These are phyloP conservation scores for Viridothelium virens DNA, from an alignment of 495 filamentous ascomycete species.

Conservation along the genomic window DNA sequence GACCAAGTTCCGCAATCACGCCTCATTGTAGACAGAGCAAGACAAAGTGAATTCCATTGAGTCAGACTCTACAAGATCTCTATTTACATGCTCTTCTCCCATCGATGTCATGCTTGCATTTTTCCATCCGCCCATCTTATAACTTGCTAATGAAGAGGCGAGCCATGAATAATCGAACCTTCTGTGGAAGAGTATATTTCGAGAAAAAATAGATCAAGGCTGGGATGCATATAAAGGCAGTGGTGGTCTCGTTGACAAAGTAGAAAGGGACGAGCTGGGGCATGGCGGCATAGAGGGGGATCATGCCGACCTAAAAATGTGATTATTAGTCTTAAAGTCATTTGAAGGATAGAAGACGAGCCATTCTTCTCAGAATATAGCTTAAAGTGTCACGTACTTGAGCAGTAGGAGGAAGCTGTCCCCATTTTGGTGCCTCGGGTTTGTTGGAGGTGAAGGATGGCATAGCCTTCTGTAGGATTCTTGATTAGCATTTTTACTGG, in stretches of 20 bases:
- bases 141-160: slow-evolving; percentile 35
- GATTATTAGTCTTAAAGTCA: background rate
- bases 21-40: background rate
- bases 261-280: slow-evolving; percentile 37
- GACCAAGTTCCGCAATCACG: too few species aligned
- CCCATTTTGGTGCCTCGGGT: slow-evolving; percentile 6
- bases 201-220: slow-evolving; percentile 33
- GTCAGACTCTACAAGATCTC: background rate
- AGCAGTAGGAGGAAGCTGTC: slow-evolving; percentile 6
- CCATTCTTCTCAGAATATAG: background rate
- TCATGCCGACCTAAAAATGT: slow-evolving; percentile 11
- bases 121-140: slow-evolving; percentile 15
- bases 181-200: slow-evolving; percentile 33
- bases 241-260: slow-evolving; percentile 35
- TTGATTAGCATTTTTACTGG: background rate
- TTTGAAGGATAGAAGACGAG: background rate
- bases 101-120: background rate
- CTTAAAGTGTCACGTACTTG: background rate
- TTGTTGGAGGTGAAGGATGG: slow-evolving; percentile 1
- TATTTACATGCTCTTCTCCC: background rate
- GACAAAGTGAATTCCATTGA: background rate
- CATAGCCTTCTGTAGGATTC: background rate
- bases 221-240: slow-evolving; percentile 31
- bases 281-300: slow-evolving; percentile 31
- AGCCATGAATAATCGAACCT: slow-evolving; percentile 28